Base-by-base conservation (phyloP, 495 filamentous ascomycete species). In the Aspergillus wentii region DNA sequence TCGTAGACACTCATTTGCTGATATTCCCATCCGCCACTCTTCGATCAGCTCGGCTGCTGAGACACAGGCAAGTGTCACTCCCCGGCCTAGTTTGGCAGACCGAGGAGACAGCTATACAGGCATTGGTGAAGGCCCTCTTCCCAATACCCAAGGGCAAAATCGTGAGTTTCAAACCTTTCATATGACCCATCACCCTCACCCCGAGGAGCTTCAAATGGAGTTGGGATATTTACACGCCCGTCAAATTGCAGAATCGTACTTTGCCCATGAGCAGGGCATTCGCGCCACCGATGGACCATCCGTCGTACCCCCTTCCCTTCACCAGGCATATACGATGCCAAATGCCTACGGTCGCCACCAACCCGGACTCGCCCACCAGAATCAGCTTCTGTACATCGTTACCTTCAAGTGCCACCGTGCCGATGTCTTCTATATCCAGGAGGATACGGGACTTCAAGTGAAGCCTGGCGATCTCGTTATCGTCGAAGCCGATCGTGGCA, bases 1-100 rank as follows among this genome's bases (percentile, higher is more conserved):
- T 53, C 79, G 92, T 33, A 82, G 92, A 3, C 92, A 98, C 61
- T 97, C 92, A n/a, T 94, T 98, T 57, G 91, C 89, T n/a, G 86
- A 91, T 52, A 74, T 85, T 13, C 80, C 80, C 2, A 78, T 79
- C 23, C 69, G 85, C 20, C 82, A 88, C 46, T 68, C 66, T 8
- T 89, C 85, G 3, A 72, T 87, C 35, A 71, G 80, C 38, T 83
- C 82, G 15, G 60, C 74, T 34, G 26, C 42, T 44, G 83, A 88
- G 23, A 57, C 69, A 4, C 62, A 63, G 35, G 31, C 44, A 5
- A 39, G 51, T 16, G 49, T 37, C 5, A 54, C 47, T 41, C 43
- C 56, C 40, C 54, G 64, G 17, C 43, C 53, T 41, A 42, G 52
- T 17, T 35, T 66, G 11, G 54, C 42, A 35, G 69, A 67, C 26